These are phyloP conservation scores for Neofusicoccum sp. DNA, from an alignment of 2,329 filamentous ascomycete genomes.

Conservation along the genomic window DNA sequence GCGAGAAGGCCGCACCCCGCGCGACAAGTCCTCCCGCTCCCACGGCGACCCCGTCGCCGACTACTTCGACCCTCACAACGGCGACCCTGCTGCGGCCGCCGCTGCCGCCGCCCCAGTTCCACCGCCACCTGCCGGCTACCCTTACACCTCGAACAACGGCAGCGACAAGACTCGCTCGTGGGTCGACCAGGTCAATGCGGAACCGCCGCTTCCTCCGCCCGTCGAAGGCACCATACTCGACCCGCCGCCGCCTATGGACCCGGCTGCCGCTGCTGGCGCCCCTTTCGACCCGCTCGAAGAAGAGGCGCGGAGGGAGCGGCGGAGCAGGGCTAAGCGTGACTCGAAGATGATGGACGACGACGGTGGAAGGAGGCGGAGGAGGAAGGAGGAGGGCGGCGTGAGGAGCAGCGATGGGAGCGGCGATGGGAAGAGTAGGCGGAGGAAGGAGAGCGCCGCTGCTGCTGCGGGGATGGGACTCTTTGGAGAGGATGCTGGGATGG, in stretches of 20 bases:
- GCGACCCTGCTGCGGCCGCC: background rate
- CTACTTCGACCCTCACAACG: constrained; percentile 47
- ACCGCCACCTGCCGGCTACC: constrained; percentile 20
- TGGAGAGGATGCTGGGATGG: constrained; percentile 2
- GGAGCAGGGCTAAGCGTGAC: constrained; percentile 12
- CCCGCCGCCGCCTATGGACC: constrained; percentile 23
- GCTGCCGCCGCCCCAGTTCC: background rate
- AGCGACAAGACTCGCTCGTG: constrained; percentile 50
- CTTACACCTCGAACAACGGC: constrained; percentile 36
- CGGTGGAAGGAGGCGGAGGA: background rate
- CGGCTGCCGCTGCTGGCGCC: constrained; percentile 15
- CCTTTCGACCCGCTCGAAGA: constrained; percentile 32
- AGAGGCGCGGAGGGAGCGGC: constrained; percentile 3
- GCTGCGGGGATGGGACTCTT: background rate
- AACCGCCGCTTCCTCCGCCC: constrained; percentile 47
- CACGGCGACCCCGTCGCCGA: constrained; percentile 34
- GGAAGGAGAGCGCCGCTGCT: background rate
- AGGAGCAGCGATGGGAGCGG: constrained; percentile 13
- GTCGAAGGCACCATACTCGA: constrained; percentile 49
- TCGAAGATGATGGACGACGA: constrained; percentile 11
- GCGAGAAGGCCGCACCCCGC: constrained; percentile 33
- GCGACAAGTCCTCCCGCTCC: constrained; percentile 30
- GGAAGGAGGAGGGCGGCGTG: background rate
- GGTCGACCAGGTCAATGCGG: constrained; percentile 47
- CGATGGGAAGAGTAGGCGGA: background rate